Conservation (phyloP, 352 stramenopile genomes). For the Phytophthora sojae region DNA sequence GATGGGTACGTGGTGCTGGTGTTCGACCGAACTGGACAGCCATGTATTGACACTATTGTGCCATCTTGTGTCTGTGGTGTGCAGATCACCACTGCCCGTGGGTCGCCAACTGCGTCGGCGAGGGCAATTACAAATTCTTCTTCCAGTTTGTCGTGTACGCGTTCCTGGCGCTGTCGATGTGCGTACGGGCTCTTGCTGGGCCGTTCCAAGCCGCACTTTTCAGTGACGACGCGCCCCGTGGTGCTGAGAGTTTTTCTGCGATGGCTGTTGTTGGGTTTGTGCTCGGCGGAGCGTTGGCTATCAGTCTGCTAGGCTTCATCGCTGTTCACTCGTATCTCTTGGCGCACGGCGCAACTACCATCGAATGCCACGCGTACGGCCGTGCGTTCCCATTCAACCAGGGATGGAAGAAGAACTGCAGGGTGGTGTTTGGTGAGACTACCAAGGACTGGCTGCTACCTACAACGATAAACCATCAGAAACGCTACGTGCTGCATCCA, state of each 20-base stretch:
- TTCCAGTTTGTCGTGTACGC: constrained; percentile 86
- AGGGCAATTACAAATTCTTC: constrained; percentile 91
- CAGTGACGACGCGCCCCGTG: constrained; percentile 23
- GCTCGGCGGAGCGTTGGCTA: constrained; percentile 66
- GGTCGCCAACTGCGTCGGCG: constrained; percentile 89
- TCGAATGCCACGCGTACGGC: constrained; percentile 83
- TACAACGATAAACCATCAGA: constrained; percentile 26
- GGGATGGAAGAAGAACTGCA: constrained; percentile 68
- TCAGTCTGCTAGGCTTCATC: constrained; percentile 81
- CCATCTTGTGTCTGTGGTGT: constrained; percentile 7
- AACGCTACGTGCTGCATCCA: constrained; percentile 46
- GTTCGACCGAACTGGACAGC: background rate
- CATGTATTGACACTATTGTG: constrained; percentile 2
- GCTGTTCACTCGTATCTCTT: constrained; percentile 78
- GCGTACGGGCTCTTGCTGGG: constrained; percentile 60
- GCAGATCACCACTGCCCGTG: constrained; percentile 98
- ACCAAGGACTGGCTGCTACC: constrained; percentile 69
- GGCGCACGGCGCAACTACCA: constrained; percentile 71
- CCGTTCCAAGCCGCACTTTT: constrained; percentile 53
- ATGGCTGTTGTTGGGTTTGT: constrained; percentile 75
- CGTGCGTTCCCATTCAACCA: constrained; percentile 71
- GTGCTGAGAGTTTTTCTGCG: constrained; percentile 43
- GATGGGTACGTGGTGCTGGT: constrained; percentile 65
- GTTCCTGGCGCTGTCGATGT: constrained; percentile 70
- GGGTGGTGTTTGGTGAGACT: constrained; percentile 59